These are phyloP conservation scores for Xanthoceras sorbifolium DNA, from an alignment of 345 rosid species.

Conservation along the genomic window DNA sequence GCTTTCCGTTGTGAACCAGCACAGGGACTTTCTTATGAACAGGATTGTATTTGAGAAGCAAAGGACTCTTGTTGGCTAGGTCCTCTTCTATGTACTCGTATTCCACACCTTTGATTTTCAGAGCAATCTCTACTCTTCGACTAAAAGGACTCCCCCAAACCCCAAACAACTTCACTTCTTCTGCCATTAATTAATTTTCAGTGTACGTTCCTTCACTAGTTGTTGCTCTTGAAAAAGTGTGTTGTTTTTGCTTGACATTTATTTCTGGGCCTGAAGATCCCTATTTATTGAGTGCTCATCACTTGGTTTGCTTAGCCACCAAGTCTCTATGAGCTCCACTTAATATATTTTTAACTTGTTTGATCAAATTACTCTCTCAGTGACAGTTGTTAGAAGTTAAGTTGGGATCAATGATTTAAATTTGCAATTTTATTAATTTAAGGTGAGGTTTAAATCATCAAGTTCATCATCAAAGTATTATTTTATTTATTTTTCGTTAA, in stretches of 20 bases:
- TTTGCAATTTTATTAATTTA: no score
- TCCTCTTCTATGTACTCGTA: conserved; percentile 54
- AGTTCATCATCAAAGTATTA: no score
- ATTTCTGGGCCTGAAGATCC: background rate
- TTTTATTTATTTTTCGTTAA: no score
- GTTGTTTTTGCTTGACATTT: no score
- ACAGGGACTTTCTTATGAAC: conserved; percentile 58
- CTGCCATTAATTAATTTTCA: background rate
- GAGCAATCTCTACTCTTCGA: conserved; percentile 48
- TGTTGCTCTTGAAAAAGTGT: conserved; percentile 26
- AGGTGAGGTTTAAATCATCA: no score
- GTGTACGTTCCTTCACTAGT: no score
- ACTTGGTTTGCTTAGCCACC: conserved; percentile 18
- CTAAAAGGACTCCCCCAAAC: conserved; percentile 47
- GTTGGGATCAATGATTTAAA: no score
- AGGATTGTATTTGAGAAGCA: conserved; percentile 50
- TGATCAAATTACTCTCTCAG: no score
- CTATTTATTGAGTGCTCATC: conserved; percentile 6
- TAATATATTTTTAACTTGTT: no score
- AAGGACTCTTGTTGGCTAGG: conserved; percentile 41
- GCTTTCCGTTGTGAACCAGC: conserved; percentile 45
- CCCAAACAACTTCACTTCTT: conserved; percentile 27
- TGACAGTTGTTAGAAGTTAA: no score
- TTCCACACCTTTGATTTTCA: conserved; percentile 49
- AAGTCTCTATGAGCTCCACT: no score